Base-by-base conservation (phyloP, 495 filamentous ascomycete genomes). In the Talaromyces wortmannii region DNA sequence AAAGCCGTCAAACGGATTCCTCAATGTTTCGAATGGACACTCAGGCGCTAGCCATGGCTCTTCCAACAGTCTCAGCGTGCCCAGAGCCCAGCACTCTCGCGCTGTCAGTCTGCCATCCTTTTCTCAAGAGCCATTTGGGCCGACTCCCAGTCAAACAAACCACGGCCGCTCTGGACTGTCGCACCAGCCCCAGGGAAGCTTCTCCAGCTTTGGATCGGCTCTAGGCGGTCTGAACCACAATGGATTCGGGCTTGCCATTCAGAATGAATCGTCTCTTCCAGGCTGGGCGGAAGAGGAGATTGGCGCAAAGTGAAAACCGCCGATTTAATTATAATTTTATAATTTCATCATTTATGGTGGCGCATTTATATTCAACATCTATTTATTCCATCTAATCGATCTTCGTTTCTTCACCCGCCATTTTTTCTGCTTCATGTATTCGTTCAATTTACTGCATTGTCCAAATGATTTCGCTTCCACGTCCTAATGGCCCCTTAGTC, bases 31-130 rank as follows among this genome's bases (percentile, higher is more conserved):
- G 13, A 84, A 86, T 55, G 83, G 84, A 50, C 72, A 77, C 43
- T 56, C 71, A 31, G 47, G 40, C 17, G 6, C 55, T 30, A 31
- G 17, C 31, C 84, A 91, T 5, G 88, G 89, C 18, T 90, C 90
- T 17, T 81, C 81, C 33, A 85, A 81, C 63, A 74, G 63, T 54
- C 64, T 82, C 52, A 81, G 74, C 56, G 74, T 75, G 16, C 76
- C 74, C 31, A 84, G 88, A 40, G 82, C 80, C 30, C 86, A 89
- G 59, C 91, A 96, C 69, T 87, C 83, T 61, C 86, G 91, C 31
- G 88, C 91, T 43, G 89, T 94, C 53, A 92, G 88, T 63, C 72
- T 96, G 58, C 91, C 91, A 0, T 90, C 80, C 5, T 86, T 85
- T 64, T 80, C 82, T 0, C 83, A 84, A 62, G 82, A 83, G 45